Percentiles rank a stretch among this genome's conserved stretches.
Conservation (phyloP, 768 basidiomycete species). For the Tylopilus plumbeoviolaceoides region DNA sequence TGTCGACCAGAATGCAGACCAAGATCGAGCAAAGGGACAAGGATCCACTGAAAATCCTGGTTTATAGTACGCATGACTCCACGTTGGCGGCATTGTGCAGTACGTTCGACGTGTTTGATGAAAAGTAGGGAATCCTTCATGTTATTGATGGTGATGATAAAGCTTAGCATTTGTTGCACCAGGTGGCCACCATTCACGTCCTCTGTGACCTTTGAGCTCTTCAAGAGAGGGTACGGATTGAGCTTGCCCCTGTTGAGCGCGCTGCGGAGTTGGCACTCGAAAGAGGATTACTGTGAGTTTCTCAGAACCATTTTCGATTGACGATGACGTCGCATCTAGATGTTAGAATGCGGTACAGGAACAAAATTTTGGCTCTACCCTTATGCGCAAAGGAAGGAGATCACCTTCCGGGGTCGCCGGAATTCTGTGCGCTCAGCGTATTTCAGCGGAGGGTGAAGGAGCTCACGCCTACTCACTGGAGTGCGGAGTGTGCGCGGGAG, state of each 20-base stretch:
- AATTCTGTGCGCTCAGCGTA: constrained; percentile 66
- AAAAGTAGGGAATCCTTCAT: constrained; percentile 43
- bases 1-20: constrained; percentile 57
- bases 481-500: constrained; percentile 50
- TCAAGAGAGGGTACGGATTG: constrained; percentile 35
- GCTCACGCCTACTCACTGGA: constrained; percentile 65
- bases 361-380: constrained; percentile 58
- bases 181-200: constrained; percentile 77
- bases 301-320: not conserved
- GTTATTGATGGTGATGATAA: not conserved
- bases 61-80: constrained; percentile 73
- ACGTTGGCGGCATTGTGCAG: constrained; percentile 58
- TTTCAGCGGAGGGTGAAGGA: constrained; percentile 60
- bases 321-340: constrained; percentile 31
- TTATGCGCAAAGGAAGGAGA: constrained; percentile 62
- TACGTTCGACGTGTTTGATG: constrained; percentile 71
- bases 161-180: constrained; percentile 17
- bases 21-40: constrained; percentile 44
- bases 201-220: constrained; percentile 71
- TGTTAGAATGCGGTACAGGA: constrained; percentile 76
- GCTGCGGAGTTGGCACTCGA: constrained; percentile 29
- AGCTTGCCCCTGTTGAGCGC: constrained; percentile 41
- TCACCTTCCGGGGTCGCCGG: constrained; percentile 65
- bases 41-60: constrained; percentile 58
- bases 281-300: constrained; percentile 43